A percentile compares a stretch with the other conserved stretches of the same genome.
These are phyloP conservation scores for Dendrobium chrysotoxum DNA, from an alignment of 106 monocot genomes.

Conservation along the genomic window DNA sequence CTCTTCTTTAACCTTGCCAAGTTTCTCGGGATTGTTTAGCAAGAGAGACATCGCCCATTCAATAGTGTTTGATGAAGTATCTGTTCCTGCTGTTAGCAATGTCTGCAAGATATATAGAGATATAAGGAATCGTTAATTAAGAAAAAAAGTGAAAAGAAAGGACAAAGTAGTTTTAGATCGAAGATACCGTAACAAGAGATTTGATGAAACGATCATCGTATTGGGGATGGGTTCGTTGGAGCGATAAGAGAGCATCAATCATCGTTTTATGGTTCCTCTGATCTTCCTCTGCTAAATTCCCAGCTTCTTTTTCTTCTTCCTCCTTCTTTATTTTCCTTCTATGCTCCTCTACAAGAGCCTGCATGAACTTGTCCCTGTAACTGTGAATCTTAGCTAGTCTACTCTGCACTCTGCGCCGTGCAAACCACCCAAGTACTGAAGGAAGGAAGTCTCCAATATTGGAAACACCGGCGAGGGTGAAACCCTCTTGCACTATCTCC, in stretches of 20 bases:
- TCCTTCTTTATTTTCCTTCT: neutral
- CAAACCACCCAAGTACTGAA: conserved; percentile 8
- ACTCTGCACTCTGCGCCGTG: neutral
- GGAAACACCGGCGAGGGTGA: conserved; percentile 6
- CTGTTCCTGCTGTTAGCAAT: conserved; percentile 9
- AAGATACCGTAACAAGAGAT: conserved; percentile 17
- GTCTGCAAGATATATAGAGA: neutral
- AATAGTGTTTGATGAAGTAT: conserved; percentile 5
- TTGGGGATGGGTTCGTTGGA: conserved; percentile 24
- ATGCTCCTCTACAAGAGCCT: conserved; percentile 30
- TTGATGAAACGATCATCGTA: conserved; percentile 38
- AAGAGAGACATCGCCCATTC: conserved; percentile 18
- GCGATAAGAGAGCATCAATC: conserved; percentile 20
- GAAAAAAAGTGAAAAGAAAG: neutral
- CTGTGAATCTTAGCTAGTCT: conserved; percentile 6
- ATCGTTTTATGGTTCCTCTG: neutral
- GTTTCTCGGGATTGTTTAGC: conserved; percentile 12
- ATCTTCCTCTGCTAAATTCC: no score
- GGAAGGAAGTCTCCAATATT: conserved; percentile 27
- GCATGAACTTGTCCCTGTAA: conserved; percentile 15
- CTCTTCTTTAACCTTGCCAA: neutral
- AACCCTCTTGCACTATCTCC: conserved; percentile 4
- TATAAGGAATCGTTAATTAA: no score
- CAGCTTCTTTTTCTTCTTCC: no score
- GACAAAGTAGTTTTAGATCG: conserved; percentile 7